phyloP scores from a whole-genome alignment of 1,284 basidiomycete genomes.

The Ustilago loliicola region DNA sequence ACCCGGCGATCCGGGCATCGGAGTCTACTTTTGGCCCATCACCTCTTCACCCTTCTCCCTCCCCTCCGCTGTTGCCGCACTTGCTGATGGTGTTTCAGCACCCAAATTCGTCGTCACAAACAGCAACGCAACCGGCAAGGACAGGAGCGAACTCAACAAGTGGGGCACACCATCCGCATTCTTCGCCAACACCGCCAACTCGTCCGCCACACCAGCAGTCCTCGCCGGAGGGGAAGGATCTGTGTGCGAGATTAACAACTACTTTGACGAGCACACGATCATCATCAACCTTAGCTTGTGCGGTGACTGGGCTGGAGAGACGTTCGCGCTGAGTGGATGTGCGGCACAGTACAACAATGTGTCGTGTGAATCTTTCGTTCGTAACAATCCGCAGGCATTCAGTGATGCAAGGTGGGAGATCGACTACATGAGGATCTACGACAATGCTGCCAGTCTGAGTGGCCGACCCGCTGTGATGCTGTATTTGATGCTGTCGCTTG shows the following conservation, averaged over 20 bases:
- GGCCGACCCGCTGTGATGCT: conserved; percentile 7
- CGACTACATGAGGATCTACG: conserved; percentile 61
- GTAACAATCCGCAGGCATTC: conserved; percentile 50
- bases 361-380: conserved; percentile 55
- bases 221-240: conserved; percentile 21
- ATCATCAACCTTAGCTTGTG: conserved; percentile 58
- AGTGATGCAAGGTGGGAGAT: conserved; percentile 61
- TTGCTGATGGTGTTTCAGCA: conserved; percentile 34
- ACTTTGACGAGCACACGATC: conserved; percentile 57
- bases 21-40: conserved; percentile 60
- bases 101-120: conserved; percentile 47
- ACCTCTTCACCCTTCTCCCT: conserved; percentile 19
- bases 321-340: conserved; percentile 37
- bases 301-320: conserved; percentile 50
- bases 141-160: conserved; percentile 31
- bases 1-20: conserved; percentile 48
- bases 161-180: conserved; percentile 58
- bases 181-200: conserved; percentile 50
- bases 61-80: conserved; percentile 39
- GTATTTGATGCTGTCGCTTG: conserved; percentile 3
- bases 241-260: conserved; percentile 49
- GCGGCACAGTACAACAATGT: conserved; percentile 25
- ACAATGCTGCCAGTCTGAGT: conserved; percentile 14
- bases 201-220: conserved; percentile 14
- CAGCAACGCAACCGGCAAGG: conserved; percentile 45